Conservation (phyloP, 176 grass and related monocot genomes). For the Cocos nucifera region DNA sequence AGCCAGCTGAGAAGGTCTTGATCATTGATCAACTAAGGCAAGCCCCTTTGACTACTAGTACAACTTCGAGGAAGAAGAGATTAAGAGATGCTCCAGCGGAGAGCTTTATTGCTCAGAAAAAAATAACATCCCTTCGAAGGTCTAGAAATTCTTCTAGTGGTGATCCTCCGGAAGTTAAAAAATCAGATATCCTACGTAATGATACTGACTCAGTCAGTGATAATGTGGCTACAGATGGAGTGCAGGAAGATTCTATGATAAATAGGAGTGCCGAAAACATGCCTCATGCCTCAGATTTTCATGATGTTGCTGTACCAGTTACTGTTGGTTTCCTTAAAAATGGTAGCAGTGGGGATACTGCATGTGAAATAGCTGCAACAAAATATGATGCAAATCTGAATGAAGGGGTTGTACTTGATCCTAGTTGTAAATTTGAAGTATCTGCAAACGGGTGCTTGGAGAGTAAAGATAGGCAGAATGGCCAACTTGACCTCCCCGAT, state of each 20-base stretch:
- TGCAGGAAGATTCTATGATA: constrained; percentile 16
- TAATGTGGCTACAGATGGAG: constrained; percentile 29
- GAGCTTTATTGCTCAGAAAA: constrained; percentile 16
- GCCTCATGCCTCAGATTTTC: constrained; percentile 9
- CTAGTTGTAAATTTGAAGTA: constrained; percentile 27
- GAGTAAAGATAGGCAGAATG: constrained; percentile 40
- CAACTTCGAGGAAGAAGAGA: constrained; percentile 46
- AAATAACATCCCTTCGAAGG: constrained; percentile 16
- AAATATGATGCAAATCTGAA: constrained; percentile 14
- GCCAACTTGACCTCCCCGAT: constrained; percentile 31
- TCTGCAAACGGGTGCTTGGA: constrained; percentile 33
- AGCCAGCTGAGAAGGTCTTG: constrained; percentile 48
- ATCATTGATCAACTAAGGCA: constrained; percentile 65
- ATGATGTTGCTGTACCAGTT: constrained; percentile 17
- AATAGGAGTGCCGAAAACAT: constrained; percentile 20
- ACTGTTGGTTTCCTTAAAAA: constrained; percentile 17
- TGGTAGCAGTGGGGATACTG: constrained; percentile 10
- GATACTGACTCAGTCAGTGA: constrained; percentile 22
- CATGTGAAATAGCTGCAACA: constrained; percentile 22
- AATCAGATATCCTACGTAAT: constrained; percentile 21
- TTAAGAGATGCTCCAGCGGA: constrained; percentile 24
- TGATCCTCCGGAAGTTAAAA: constrained; percentile 21
- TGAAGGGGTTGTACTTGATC: constrained; percentile 18
- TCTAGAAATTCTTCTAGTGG: constrained; percentile 33
- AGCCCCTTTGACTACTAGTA: constrained; percentile 32